Percentiles rank a stretch among this genome's conserved stretches.
Conservation (phyloP, 1,284 basidiomycete species). For the Ceratobasidium sp. region DNA sequence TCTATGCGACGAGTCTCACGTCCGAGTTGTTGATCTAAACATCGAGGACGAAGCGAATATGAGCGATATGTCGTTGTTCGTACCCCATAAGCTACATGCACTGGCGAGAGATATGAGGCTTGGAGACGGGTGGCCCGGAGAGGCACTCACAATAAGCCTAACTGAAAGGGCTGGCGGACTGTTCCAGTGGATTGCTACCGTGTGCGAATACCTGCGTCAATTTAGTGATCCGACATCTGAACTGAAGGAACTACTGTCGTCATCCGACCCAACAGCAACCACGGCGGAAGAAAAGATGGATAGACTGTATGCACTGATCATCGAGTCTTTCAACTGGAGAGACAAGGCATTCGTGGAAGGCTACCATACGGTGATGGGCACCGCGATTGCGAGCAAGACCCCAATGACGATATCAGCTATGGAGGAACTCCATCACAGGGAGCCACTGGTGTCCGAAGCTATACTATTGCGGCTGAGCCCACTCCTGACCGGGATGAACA, state of each 20-base stretch:
- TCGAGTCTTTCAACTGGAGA: conserved; percentile 44
- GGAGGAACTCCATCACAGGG: not conserved
- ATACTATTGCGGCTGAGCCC: not conserved
- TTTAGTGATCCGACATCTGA: conserved; percentile 40
- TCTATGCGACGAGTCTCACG: not conserved
- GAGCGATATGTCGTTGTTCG: not conserved
- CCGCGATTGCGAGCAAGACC: not conserved
- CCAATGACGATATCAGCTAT: not conserved
- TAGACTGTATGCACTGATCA: conserved; percentile 44
- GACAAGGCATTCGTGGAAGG: conserved; percentile 45
- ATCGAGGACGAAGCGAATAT: not conserved
- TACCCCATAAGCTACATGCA: not conserved
- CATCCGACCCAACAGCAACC: not conserved
- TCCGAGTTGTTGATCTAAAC: not conserved
- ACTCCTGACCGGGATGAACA: not conserved
- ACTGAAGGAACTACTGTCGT: conserved; percentile 36
- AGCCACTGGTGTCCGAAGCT: not conserved
- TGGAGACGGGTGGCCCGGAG: not conserved
- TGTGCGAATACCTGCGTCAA: conserved; percentile 42
- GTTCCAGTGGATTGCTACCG: conserved; percentile 47
- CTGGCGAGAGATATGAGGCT: not conserved
- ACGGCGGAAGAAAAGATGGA: conserved; percentile 44
- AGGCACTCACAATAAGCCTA: conserved; percentile 1
- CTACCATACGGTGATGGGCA: not conserved
- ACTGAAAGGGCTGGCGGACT: conserved; percentile 44